Conservation (phyloP, 495 filamentous ascomycete species). For the Penicillium subrubescens region DNA sequence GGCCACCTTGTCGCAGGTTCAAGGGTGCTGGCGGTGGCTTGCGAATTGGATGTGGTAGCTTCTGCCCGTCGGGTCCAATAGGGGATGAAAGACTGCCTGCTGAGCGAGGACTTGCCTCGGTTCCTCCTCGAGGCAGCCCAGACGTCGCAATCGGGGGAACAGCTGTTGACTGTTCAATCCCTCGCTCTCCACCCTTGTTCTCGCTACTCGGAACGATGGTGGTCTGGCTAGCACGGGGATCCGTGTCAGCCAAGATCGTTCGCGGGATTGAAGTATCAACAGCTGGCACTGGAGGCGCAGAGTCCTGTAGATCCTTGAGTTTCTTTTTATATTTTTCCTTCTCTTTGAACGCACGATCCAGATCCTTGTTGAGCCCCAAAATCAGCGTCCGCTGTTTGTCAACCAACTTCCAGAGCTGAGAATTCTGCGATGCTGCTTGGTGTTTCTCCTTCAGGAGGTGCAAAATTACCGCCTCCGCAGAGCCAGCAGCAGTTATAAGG, state of each 20-base stretch:
- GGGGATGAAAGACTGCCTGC: conserved; percentile 19
- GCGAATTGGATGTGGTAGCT: conserved; percentile 59
- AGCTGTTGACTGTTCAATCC: conserved; percentile 7
- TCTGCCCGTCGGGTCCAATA: conserved; percentile 21
- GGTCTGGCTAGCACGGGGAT: neutral
- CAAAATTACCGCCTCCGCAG: conserved; percentile 84
- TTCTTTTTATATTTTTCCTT: conserved; percentile 94
- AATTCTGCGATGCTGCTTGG: conserved; percentile 81
- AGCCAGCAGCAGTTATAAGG: conserved; percentile 80
- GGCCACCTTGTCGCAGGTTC: conserved; percentile 58
- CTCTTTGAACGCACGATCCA: conserved; percentile 88
- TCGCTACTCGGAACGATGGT: neutral
- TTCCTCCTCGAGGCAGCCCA: conserved; percentile 2
- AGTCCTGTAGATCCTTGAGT: conserved; percentile 70
- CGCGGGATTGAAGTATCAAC: conserved; percentile 22
- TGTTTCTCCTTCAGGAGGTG: conserved; percentile 91
- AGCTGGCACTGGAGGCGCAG: conserved; percentile 51
- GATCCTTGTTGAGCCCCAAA: conserved; percentile 88
- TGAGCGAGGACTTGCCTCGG: conserved; percentile 21
- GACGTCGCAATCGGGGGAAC: conserved; percentile 11
- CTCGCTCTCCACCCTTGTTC: neutral
- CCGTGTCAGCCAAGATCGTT: conserved; percentile 2
- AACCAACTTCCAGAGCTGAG: conserved; percentile 91
- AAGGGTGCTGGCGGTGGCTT: conserved; percentile 86
- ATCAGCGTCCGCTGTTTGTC: conserved; percentile 96